These are phyloP conservation scores for Trametes sp. DNA, from an alignment of 1,284 basidiomycete species.

Conservation along the genomic window DNA sequence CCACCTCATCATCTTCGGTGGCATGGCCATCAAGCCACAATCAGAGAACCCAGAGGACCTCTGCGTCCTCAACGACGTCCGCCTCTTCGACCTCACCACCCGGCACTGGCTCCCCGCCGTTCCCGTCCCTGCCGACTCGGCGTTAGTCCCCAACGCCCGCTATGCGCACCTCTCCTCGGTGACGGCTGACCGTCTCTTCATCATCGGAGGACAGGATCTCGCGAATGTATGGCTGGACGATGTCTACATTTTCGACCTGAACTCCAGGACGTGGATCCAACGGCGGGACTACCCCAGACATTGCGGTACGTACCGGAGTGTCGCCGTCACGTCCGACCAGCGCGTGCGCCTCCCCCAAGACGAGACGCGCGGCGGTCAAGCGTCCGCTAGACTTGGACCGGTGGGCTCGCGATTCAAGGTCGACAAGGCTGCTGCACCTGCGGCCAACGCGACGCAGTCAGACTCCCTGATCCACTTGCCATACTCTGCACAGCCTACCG, in stretches of 20 bases:
- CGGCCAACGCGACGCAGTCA: constrained; percentile 54
- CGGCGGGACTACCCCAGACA: constrained; percentile 84
- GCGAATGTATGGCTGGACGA: constrained; percentile 93
- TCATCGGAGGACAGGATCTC: constrained; percentile 94
- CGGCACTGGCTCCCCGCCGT: constrained; percentile 74
- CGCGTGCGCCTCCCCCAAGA: constrained; percentile 75
- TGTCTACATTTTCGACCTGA: constrained; percentile 86
- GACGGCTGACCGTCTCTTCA: constrained; percentile 83
- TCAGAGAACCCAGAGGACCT: constrained; percentile 74
- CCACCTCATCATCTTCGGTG: constrained; percentile 90
- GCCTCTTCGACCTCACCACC: constrained; percentile 80
- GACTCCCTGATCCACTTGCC: constrained; percentile 75
- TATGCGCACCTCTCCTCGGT: constrained; percentile 92
- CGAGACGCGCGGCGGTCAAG: constrained; percentile 54
- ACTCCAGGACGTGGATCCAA: constrained; percentile 77
- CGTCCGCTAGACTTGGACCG: constrained; percentile 54
- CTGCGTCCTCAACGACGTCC: constrained; percentile 86
- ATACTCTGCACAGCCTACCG: constrained; percentile 74
- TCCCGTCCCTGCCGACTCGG: constrained; percentile 38
- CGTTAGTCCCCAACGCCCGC: constrained; percentile 66
- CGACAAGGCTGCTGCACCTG: constrained; percentile 51
- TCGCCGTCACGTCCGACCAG: constrained; percentile 77
- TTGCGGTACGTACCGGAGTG: constrained; percentile 92
- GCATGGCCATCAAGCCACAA: constrained; percentile 84
- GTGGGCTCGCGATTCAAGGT: constrained; percentile 65